Evolutionary conservation across 2,329 filamentous ascomycete genomes (phyloP).

Genomic region (Aspergillus terreus): DNA sequence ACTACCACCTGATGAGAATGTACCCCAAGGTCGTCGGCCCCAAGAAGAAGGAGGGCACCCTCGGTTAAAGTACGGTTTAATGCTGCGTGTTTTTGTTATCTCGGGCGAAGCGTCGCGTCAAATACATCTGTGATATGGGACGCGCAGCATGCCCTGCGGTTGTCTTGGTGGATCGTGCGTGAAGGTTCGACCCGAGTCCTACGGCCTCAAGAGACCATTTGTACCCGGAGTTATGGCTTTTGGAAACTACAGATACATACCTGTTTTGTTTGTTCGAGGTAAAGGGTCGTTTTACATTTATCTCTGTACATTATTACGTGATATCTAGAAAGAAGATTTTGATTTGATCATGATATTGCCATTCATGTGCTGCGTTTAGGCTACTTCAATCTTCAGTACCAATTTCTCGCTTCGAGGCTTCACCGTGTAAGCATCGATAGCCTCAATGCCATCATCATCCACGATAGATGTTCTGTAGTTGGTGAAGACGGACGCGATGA

Average conservation of each 20-base stretch:
- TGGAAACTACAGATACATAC: slow-evolving; percentile 12
- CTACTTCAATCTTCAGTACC: slow-evolving; percentile 52
- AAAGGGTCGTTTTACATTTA: slow-evolving; percentile 7
- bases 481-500: slow-evolving; percentile 66
- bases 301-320: slow-evolving; percentile 24
- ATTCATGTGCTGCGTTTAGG: not conserved
- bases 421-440: slow-evolving; percentile 62
- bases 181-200: too few relatives aligned
- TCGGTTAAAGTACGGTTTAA: slow-evolving; percentile 24
- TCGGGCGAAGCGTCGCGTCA: slow-evolving; percentile 1
- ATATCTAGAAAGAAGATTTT: slow-evolving; percentile 2
- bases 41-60: slow-evolving; percentile 57
- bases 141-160: not conserved
- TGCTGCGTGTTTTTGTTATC: slow-evolving; percentile 1
- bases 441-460: slow-evolving; percentile 62
- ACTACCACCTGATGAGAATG: slow-evolving; percentile 81
- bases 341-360: not conserved
- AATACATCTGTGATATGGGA: not conserved
- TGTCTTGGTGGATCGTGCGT: not conserved
- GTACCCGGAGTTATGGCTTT: slow-evolving; percentile 11
- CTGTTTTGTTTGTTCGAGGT: slow-evolving; percentile 11
- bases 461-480: slow-evolving; percentile 61
- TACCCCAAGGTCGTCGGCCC: slow-evolving; percentile 69
- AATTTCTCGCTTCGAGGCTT: slow-evolving; percentile 57
- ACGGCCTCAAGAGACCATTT: not conserved